phyloP scores from a whole-genome alignment of 495 filamentous ascomycete species.

The Pyrenula aspistea region DNA sequence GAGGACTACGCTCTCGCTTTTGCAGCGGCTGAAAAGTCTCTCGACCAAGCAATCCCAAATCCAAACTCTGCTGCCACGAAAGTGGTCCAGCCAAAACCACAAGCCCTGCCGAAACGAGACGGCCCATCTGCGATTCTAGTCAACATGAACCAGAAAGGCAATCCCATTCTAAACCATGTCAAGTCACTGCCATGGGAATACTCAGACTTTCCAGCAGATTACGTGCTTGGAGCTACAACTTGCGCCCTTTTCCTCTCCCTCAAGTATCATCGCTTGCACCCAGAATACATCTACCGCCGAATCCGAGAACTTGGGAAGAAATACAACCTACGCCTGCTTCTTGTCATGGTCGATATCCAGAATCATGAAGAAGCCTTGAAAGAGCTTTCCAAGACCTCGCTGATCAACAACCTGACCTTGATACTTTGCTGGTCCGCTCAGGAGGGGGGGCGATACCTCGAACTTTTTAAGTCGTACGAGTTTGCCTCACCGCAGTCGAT shows the following conservation, averaged over 20 bases:
- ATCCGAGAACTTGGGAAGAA: conserved; percentile 67
- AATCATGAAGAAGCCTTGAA: conserved; percentile 70
- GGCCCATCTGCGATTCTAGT: conserved; percentile 73
- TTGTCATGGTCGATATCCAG: conserved; percentile 87
- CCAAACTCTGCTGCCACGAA: conserved; percentile 28
- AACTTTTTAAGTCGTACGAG: conserved; percentile 88
- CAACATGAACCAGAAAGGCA: conserved; percentile 81
- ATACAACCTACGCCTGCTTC: conserved; percentile 71
- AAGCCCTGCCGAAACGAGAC: conserved; percentile 56
- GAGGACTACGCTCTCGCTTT: conserved; percentile 43
- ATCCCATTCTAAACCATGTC: conserved; percentile 78
- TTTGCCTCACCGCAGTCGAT: conserved; percentile 72
- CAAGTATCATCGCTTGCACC: conserved; percentile 95
- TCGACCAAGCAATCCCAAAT: conserved; percentile 17
- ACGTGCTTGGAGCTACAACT: conserved; percentile 74
- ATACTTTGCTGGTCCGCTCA: conserved; percentile 89
- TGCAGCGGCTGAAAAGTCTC: conserved; percentile 25
- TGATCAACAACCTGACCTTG: conserved; percentile 84
- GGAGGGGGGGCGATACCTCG: conserved; percentile 86
- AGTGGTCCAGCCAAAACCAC: conserved; percentile 77
- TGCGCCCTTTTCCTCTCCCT: conserved; percentile 88
- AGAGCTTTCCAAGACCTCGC: conserved; percentile 76
- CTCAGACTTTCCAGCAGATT: conserved; percentile 87
- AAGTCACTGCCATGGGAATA: conserved; percentile 91
- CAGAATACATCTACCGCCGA: conserved; percentile 93